Base-by-base conservation (phyloP, 345 rosid genomes). In the Microthlaspi erraticum region DNA sequence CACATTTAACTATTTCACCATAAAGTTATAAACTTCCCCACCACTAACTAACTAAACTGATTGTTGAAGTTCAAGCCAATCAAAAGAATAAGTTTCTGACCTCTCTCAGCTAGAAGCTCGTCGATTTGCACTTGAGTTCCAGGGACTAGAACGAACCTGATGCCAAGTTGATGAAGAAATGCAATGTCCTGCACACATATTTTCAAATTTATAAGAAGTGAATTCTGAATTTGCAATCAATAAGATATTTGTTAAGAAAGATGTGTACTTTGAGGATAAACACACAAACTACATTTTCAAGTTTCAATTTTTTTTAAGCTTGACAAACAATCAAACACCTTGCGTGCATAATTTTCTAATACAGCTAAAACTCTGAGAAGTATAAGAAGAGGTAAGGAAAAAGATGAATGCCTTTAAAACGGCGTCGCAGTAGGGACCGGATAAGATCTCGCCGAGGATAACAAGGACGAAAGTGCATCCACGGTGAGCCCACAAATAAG, bases 121-220 rank as follows among this genome's bases (percentile, higher is more conserved):
- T 93, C 97, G 72, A 93, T 90, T 83, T 90, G 98, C 70, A 82
- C 83, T 59, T 90, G 96, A 33, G 93, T 90, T 31, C 98, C 96
- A 0, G 97, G 96, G 64, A 93, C 93, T 53, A 90, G 81, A 79
- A 90, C 85, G 71, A 93, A 93, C 74, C 64, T 82, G 34, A 93
- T 87, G 37, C 98, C 98, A 66, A 93, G 69, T 56, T 91, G 93
- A 81, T 93, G 97, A 76, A 93, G 87, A 64, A 93, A 88, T 18
- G 97, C 96, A 58, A 93, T 90, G 73, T 93, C 98, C 98, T 93
- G 88, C 81, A 80, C 48, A 20, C 8, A 55, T 11, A 1, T 32
- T 31, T 46, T 26, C 29, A 48, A 18, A 2, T 7, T 6, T 10
- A 36, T 46, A 26, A 26, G 29, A 26, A 26, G 29, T 26, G 29